Base-by-base conservation (phyloP, 2,329 filamentous ascomycete species). In the Allantophomopsis lycopodina region DNA sequence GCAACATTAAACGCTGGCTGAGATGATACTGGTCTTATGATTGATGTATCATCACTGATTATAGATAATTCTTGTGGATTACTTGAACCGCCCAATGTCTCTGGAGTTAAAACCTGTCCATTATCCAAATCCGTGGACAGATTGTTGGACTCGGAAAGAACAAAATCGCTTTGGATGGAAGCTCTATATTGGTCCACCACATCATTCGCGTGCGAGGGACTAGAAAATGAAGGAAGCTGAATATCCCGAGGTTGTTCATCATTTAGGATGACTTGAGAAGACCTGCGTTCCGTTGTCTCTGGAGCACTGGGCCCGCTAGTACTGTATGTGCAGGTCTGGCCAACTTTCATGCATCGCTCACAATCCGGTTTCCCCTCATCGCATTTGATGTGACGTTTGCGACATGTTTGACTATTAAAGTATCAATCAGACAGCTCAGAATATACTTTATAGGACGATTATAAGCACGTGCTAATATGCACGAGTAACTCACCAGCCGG, bases 321-420 rank as follows among this genome's bases (percentile, higher is more conserved):
- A 28, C 11, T 28, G 49, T 64, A 65, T 12, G 58, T 46, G 46
- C 64, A 68, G 40, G 58, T 55, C 43, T 63, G 58, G 35, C 57
- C 54, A 32, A 58, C 60, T 46, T 65, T 66, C 13, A 54, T 48
- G 49, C 64, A 68, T 46, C 60, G 60, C 31, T 58, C 57, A 45
- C 64, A 67, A 23, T 56, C 50, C 12, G 62, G 64, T 44, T 59
- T 60, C 21, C 53, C 51, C 50, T 67, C 64, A 44, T 65, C 63
- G 46, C 65, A 68, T 54, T 68, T 68, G 42, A 66, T 60, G 42
- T 66, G 59, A 39, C 65, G 52, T 39, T 54, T 54, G 39, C 62
- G 57, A 49, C 62, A 66, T 11, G 60, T 61, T 28, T 60, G 51
- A 48, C 61, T 64, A 42, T 42, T 16, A 35, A 15, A 21, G 28